Evolutionary conservation across 441 rosid genomes (phyloP), one percentile per base, ranked within the genome.

Genomic region (Geranium incanum): DNA sequence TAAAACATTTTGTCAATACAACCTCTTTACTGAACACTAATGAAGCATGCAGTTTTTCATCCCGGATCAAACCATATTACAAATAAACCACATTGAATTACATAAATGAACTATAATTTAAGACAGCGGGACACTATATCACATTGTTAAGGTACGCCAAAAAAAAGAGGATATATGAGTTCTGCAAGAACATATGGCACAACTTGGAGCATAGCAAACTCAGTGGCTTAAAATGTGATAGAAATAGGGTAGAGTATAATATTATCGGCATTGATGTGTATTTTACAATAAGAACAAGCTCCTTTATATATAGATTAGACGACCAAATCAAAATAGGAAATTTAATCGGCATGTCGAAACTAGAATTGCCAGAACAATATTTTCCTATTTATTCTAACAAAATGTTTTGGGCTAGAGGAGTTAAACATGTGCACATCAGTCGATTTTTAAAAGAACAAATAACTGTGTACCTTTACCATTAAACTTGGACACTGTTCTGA

Each of bases 401-500:
- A 41, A 64, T 60, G 63, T 5, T 15, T 16, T 0, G 65, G 23
- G 23, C 12, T 60, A 18, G 28, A 23, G 63, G 63, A 16, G 9
- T 18, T 8, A 18, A 16, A 1, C 33, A 57, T 4, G n/a, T 23
- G 6, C 16, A 7, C 63, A 5, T 6, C 65, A 19, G 36, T 6
- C 5, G 18, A 57, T 16, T 11, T 57, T 52, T 13, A 18, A 52
- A 60, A 48, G 7, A 11, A 43, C 63, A 59, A 59, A 59, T 59
- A 7, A 59, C 6, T 15, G 69, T 28, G 68, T 78, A 89, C 97
- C 89, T 87, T 83, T 28, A 81, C 36, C 70, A 72, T 79, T 66
- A 89, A 83, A 78, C 21, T 21, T 21, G 21, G 21, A 21, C 21
- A 21, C 21, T 21, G 21, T 89, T 74, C 88, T 0, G 76, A 78